Percentiles rank a stretch among this genome's conserved stretches.
Evolutionary conservation across 83 land plant genomes (phyloP).

Genomic region (Picea mariana): DNA sequence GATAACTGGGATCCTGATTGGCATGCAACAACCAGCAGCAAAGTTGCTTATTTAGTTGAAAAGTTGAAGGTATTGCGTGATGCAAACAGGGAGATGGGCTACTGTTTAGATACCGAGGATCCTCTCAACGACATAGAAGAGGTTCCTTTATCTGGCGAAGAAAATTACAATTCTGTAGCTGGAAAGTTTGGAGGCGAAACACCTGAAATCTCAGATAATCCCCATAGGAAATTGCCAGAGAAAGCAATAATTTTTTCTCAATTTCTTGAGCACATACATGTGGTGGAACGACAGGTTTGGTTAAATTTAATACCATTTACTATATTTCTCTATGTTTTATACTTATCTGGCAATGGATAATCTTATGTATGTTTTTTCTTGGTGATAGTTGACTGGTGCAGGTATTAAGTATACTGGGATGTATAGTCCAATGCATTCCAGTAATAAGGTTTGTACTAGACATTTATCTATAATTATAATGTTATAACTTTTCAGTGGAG

Average conservation of each 20-base stretch:
- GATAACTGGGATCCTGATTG: constrained; percentile 98
- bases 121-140: neutral
- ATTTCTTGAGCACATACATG: constrained; percentile 96
- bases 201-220: constrained; percentile 13
- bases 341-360: neutral
- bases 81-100: constrained; percentile 30
- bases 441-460: constrained; percentile 63
- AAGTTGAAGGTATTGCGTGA: constrained; percentile 61
- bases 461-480: neutral
- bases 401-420: constrained; percentile 82
- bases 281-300: constrained; percentile 87
- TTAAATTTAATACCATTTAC: neutral
- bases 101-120: constrained; percentile 6
- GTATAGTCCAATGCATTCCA: constrained; percentile 96
- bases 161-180: neutral
- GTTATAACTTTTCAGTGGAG: neutral
- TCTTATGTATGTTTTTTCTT: constrained; percentile 11
- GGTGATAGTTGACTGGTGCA: constrained; percentile 70
- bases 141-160: neutral
- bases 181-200: neutral
- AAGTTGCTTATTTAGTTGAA: constrained; percentile 80
- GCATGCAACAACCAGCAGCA: constrained; percentile 99
- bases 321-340: neutral
- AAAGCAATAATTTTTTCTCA: constrained; percentile 95
- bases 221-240: constrained; percentile 31